A percentile compares a stretch with the other conserved stretches of the same genome.
These are phyloP conservation scores for Suhomyces pyralidae DNA, from an alignment of 805 yeast species.

Conservation along the genomic window DNA sequence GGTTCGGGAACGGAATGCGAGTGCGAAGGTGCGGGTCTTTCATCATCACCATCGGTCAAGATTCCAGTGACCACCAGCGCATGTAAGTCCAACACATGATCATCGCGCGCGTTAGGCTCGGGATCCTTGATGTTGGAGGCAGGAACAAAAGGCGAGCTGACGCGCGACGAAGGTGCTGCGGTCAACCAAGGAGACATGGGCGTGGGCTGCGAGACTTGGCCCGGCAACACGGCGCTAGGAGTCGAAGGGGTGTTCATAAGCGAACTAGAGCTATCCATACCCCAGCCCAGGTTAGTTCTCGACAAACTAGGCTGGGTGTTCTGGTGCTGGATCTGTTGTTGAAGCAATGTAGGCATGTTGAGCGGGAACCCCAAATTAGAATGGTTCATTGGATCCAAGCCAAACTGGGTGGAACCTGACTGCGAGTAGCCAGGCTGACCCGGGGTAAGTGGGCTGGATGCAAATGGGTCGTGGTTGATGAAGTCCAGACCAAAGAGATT, in stretches of 20 bases:
- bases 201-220: slow-evolving; percentile 31
- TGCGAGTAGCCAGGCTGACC: neutral
- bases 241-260: slow-evolving; percentile 27
- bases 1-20: neutral
- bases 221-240: slow-evolving; percentile 21
- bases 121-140: slow-evolving; percentile 3
- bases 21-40: neutral
- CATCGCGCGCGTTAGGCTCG: slow-evolving; percentile 13
- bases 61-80: slow-evolving; percentile 41
- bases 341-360: slow-evolving; percentile 28
- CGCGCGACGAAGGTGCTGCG: slow-evolving; percentile 34
- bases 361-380: slow-evolving; percentile 13
- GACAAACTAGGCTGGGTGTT: slow-evolving; percentile 28
- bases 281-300: slow-evolving; percentile 40
- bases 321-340: slow-evolving; percentile 11
- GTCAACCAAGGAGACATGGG: slow-evolving; percentile 44
- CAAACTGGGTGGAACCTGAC: slow-evolving; percentile 20
- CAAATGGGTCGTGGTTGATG: slow-evolving; percentile 19
- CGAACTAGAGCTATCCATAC: slow-evolving; percentile 23
- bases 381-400: slow-evolving; percentile 22
- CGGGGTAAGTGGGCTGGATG: slow-evolving; percentile 8
- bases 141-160: slow-evolving; percentile 40
- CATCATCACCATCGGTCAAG: slow-evolving; percentile 27
- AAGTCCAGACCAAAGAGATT: slow-evolving; percentile 24
- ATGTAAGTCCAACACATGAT: slow-evolving; percentile 37